Conservation (phyloP, 257 asterid genomes). For the Orobanche coerulescens region DNA sequence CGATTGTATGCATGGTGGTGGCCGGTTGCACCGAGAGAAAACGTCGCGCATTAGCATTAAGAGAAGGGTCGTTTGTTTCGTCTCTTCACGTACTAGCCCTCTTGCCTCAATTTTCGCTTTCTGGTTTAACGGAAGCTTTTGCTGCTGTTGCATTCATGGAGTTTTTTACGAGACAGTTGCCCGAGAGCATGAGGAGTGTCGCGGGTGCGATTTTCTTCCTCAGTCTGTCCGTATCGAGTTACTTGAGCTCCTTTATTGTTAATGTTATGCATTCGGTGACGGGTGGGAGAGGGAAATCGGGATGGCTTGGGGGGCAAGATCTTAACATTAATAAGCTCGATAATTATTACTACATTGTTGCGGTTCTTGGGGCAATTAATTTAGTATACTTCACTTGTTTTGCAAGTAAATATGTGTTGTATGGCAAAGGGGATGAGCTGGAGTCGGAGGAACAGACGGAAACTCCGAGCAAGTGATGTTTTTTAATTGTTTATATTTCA, state of each 20-base stretch:
- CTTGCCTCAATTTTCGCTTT: slow-evolving; percentile 53
- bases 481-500: neutral
- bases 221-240: slow-evolving; percentile 48
- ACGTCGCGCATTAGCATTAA: slow-evolving; percentile 38
- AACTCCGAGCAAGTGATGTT: neutral
- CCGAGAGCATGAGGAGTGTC: slow-evolving; percentile 63
- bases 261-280: slow-evolving; percentile 35
- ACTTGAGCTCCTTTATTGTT: slow-evolving; percentile 48
- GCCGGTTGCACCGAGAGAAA: slow-evolving; percentile 49
- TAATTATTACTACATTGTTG: slow-evolving; percentile 49
- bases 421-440: neutral
- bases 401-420: slow-evolving; percentile 38
- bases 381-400: slow-evolving; percentile 42
- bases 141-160: slow-evolving; percentile 62
- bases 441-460: neutral
- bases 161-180: slow-evolving; percentile 44
- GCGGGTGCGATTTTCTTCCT: slow-evolving; percentile 60
- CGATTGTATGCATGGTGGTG: slow-evolving; percentile 50
- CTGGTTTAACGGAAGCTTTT: slow-evolving; percentile 68
- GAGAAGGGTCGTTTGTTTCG: slow-evolving; percentile 30
- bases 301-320: slow-evolving; percentile 68
- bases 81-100: slow-evolving; percentile 42
- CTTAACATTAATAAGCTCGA: slow-evolving; percentile 60
- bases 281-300: slow-evolving; percentile 21
- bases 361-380: slow-evolving; percentile 35